A percentile compares a stretch with the other conserved stretches of the same genome.
Evolutionary conservation across 768 basidiomycete genomes (phyloP).

Genomic region (Peribolospora kevripleyi): DNA sequence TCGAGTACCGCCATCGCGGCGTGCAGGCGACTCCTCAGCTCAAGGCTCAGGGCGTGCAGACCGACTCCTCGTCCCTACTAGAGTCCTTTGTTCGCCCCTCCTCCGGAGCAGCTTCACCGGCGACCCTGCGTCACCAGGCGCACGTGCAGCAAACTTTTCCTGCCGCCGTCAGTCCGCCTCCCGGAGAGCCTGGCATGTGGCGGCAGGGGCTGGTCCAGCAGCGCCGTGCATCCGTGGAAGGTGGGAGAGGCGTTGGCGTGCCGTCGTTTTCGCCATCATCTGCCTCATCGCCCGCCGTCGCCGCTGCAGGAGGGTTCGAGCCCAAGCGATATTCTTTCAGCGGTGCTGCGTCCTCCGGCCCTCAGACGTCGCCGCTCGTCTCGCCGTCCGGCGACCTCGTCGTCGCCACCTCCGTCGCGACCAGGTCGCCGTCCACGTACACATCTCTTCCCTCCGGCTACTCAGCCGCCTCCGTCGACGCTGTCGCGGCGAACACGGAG

Average conservation of each 20-base stretch:
- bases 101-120: not conserved
- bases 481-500: not conserved
- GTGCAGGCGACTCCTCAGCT: not conserved
- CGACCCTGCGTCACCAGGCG: not conserved
- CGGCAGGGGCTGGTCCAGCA: not conserved
- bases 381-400: not conserved
- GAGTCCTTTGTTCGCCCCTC: not conserved
- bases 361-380: not conserved
- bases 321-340: too few species aligned
- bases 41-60: constrained; percentile 1
- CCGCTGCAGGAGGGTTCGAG: not conserved
- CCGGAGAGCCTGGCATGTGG: not conserved
- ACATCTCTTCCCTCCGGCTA: not conserved
- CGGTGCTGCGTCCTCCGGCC: not conserved
- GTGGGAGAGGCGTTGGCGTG: not conserved
- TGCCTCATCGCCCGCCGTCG: not conserved
- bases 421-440: not conserved
- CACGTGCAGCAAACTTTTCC: not conserved
- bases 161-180: not conserved
- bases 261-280: not conserved
- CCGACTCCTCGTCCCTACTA: not conserved
- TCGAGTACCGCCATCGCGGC: not conserved
- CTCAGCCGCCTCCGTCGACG: not conserved
- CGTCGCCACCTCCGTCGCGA: not conserved
- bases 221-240: not conserved